A percentile compares a stretch with the other conserved stretches of the same genome.
Conservation (phyloP, 2,329 filamentous ascomycete genomes). For the Plectosphaerella cucumerina region DNA sequence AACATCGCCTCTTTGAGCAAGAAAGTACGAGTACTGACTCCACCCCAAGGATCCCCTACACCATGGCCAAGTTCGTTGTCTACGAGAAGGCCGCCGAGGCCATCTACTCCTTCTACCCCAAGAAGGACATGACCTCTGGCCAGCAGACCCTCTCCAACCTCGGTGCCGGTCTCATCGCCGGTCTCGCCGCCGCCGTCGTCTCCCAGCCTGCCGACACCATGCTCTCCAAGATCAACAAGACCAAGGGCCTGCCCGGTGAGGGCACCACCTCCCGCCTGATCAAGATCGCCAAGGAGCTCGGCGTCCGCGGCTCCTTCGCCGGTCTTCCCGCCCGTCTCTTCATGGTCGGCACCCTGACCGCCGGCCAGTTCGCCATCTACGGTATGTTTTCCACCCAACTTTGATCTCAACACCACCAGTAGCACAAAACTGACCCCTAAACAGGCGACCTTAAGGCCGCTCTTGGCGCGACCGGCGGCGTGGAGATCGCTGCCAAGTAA, state of each 20-base stretch:
- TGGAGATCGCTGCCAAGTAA: background rate
- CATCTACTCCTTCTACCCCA: conserved; percentile 66
- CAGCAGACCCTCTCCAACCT: conserved; percentile 80
- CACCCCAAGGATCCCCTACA: conserved; percentile 71
- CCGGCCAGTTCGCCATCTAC: conserved; percentile 87
- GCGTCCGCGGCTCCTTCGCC: conserved; percentile 70
- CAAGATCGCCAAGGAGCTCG: conserved; percentile 87
- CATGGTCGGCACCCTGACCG: conserved; percentile 67
- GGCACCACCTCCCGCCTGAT: conserved; percentile 74
- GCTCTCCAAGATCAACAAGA: conserved; percentile 96
- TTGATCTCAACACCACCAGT: background rate
- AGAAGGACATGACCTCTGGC: conserved; percentile 61
- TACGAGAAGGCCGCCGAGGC: conserved; percentile 83
- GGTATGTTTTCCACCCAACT: conserved; percentile 32
- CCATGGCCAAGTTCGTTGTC: conserved; percentile 93
- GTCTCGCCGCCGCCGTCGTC: conserved; percentile 83
- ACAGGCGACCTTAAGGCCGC: conserved; percentile 48
- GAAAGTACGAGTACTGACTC: background rate
- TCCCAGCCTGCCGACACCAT: conserved; percentile 92
- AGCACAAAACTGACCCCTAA: background rate
- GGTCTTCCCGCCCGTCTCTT: conserved; percentile 72
- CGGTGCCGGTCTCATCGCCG: conserved; percentile 44
- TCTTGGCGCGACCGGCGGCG: background rate
- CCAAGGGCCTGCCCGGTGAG: conserved; percentile 81
- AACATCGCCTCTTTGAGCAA: background rate